Conservation (phyloP, 176 grass and related monocot species). For the Eleusine indica region DNA sequence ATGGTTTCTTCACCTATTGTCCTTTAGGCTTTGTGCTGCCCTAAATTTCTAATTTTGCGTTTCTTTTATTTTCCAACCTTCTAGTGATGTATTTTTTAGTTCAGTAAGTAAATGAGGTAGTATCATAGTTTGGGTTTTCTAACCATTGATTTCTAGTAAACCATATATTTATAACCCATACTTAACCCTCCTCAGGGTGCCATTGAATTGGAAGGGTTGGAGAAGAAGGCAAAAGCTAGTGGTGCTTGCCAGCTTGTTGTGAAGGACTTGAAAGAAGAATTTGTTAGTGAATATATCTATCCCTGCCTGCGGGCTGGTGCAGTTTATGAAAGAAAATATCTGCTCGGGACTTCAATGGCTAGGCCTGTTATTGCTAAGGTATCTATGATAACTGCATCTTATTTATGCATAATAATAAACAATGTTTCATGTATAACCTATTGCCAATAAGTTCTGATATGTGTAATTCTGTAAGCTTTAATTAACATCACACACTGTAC, state of each 20-base stretch:
- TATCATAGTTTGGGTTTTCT: slow-evolving; percentile 5
- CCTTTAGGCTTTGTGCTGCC: neutral
- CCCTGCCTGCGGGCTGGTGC: slow-evolving; percentile 91
- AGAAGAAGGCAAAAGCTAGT: slow-evolving; percentile 92
- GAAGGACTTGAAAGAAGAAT: slow-evolving; percentile 94
- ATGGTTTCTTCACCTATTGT: neutral
- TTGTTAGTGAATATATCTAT: slow-evolving; percentile 90
- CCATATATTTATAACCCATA: slow-evolving; percentile 11
- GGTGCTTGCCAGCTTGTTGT: slow-evolving; percentile 96
- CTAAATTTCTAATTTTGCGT: slow-evolving; percentile 16
- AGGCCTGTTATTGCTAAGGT: slow-evolving; percentile 99
- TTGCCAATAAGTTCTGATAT: neutral
- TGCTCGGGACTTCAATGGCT: slow-evolving; percentile 98
- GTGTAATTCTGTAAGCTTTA: neutral
- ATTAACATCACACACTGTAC: neutral
- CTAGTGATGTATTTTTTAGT: neutral
- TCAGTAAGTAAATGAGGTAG: neutral
- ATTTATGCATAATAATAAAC: neutral
- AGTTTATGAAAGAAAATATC: slow-evolving; percentile 98
- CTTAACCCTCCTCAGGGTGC: slow-evolving; percentile 53
- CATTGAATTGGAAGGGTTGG: slow-evolving; percentile 92
- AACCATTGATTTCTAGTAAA: slow-evolving; percentile 11
- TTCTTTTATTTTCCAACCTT: neutral
- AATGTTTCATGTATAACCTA: neutral
- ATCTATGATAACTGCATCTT: slow-evolving; percentile 3